Evolutionary conservation across 805 yeast species (phyloP), one percentile per base, ranked within the genome.

Genomic region (Teunomyces stri): DNA sequence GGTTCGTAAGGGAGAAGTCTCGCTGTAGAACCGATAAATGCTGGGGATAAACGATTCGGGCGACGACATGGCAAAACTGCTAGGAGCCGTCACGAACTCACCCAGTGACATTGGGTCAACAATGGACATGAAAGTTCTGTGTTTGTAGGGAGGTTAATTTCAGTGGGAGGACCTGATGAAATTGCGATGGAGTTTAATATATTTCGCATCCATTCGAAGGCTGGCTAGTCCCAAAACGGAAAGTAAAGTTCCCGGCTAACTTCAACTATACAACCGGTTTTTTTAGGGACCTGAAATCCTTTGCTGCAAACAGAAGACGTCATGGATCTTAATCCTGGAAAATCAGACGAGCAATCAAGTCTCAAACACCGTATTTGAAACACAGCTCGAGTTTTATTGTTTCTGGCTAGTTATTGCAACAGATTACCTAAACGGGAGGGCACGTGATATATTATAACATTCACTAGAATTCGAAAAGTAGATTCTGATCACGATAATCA

Each of bases 21-120:
- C 29, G 21, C 28, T 21, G 21, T 46, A 46, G 43, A 37, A 46
- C 5, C 34, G 42, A 30, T 46, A 46, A 6, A 46, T 42, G 37
- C 49, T 43, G 21, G 49, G 43, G 20, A 46, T 37, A 21, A 27
- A 31, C 18, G 47, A 37, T 9, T 33, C 16, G 10, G 46, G 29
- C 15, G 38, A 42, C 12, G 42, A 31, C 34, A 22, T 7, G 10
- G 27, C 44, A 15, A 42, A 35, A 25, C 45, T 42, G 21, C 43
- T 36, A 13, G 44, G 47, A 12, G 54, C 53, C 9, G 55, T 55
- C 29, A 49, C 44, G 20, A 54, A 55, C 15, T 53, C 45, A 11
- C 44, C 51, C 47, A 50, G 54, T 11, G 56, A 53, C 34, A 49
- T 36, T 13, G 40, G 44, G 22, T 42, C 47, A 6, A 31, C 34